A percentile compares a stretch with the other conserved stretches of the same genome.
phyloP scores from a whole-genome alignment of 352 stramenopile species.

The Pythium vanterpoolii region DNA sequence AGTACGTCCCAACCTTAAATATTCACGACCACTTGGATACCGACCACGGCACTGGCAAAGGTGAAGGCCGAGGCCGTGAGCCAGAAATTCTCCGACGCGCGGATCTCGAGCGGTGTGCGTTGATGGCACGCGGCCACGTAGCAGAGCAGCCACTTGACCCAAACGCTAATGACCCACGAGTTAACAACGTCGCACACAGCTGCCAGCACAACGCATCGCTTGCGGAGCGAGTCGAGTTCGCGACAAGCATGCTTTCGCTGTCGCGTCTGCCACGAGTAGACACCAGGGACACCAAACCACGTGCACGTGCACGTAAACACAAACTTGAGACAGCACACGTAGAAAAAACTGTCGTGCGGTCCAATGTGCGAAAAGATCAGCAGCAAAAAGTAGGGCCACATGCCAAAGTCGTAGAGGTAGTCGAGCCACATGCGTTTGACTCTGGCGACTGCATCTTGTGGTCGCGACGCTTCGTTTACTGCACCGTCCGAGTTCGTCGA shows the following conservation, averaged over 20 bases:
- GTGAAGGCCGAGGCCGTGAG: constrained; percentile 49
- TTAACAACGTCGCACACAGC: constrained; percentile 54
- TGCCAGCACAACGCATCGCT: constrained; percentile 51
- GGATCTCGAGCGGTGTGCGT: constrained; percentile 44
- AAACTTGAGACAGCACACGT: constrained; percentile 60
- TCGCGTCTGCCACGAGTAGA: constrained; percentile 52
- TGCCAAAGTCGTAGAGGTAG: constrained; percentile 65
- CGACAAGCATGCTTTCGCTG: constrained; percentile 41
- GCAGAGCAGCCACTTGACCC: constrained; percentile 57
- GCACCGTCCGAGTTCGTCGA: not conserved
- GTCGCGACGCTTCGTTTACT: not conserved
- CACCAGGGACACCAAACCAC: constrained; percentile 56
- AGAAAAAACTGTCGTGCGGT: constrained; percentile 34
- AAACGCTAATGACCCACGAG: constrained; percentile 55
- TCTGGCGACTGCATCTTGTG: not conserved
- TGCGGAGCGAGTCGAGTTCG: constrained; percentile 44
- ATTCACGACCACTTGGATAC: constrained; percentile 63
- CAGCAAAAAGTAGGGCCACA: constrained; percentile 72
- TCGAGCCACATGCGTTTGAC: constrained; percentile 31
- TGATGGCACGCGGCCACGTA: constrained; percentile 36
- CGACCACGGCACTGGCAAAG: constrained; percentile 56
- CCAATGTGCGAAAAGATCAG: constrained; percentile 51
- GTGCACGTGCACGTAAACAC: constrained; percentile 67
- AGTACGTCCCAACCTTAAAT: constrained; percentile 35
- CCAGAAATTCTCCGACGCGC: constrained; percentile 58